These are phyloP conservation scores for Symbiodinium natans DNA, from an alignment of 73 alveolate genomes.

Conservation along the genomic window DNA sequence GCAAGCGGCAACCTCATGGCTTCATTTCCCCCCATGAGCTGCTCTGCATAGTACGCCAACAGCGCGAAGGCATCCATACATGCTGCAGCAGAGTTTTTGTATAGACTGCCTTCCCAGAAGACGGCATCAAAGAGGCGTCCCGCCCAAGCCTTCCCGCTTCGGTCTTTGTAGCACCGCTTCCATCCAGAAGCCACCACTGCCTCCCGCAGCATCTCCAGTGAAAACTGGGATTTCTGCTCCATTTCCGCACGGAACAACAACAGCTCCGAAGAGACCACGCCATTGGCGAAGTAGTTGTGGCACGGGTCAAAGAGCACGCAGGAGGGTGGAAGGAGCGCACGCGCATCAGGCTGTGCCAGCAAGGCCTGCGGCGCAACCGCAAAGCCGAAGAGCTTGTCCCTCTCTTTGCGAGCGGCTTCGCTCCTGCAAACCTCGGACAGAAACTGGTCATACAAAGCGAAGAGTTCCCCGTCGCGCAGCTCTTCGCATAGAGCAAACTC, in stretches of 20 bases:
- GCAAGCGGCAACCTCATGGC: neutral
- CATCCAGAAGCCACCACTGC: neutral
- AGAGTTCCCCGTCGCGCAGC: neutral
- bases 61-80: neutral
- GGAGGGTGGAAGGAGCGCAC: neutral
- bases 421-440: neutral
- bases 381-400: neutral
- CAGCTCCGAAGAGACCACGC: neutral
- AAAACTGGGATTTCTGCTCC: neutral
- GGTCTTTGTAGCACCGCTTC: neutral
- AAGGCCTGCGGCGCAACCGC: neutral
- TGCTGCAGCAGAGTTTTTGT: neutral
- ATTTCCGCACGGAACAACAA: neutral
- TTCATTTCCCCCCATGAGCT: neutral
- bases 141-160: too few relatives aligned
- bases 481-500: neutral
- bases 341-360: neutral
- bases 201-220: neutral
- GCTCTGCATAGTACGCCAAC: neutral
- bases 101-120: neutral
- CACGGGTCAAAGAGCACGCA: neutral
- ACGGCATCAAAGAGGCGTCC: neutral
- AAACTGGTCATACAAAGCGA: neutral
- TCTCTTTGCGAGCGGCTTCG: neutral
- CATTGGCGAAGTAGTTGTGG: constrained; percentile 37